Conservation (phyloP, 805 yeast genomes). For the Cyberlindnera euphorbiae region DNA sequence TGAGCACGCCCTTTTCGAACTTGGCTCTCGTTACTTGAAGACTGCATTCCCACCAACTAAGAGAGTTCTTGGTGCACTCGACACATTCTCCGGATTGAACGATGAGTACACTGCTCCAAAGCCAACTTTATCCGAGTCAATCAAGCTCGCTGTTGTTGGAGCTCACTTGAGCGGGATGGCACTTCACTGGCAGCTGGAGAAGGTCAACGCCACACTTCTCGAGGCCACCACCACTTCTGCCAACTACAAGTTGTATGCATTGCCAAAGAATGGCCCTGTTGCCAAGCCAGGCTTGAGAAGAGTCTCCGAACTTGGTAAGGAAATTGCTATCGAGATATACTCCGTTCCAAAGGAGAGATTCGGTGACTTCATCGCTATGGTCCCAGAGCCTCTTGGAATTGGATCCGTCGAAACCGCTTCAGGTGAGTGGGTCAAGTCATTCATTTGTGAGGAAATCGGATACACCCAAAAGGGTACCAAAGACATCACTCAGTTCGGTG, state of each 20-base stretch:
- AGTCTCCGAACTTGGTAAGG: conserved; percentile 41
- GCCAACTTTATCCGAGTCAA: conserved; percentile 34
- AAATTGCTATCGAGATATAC: conserved; percentile 77
- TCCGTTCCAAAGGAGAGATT: conserved; percentile 72
- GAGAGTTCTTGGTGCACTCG: conserved; percentile 56
- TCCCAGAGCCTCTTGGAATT: conserved; percentile 92
- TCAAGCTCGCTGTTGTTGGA: conserved; percentile 87
- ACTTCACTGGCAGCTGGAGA: conserved; percentile 88
- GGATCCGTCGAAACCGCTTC: conserved; percentile 81
- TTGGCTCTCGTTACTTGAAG: conserved; percentile 69
- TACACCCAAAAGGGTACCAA: conserved; percentile 64
- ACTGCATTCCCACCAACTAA: conserved; percentile 36
- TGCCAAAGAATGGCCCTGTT: conserved; percentile 76
- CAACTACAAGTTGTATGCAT: conserved; percentile 72
- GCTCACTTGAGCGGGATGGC: conserved; percentile 90
- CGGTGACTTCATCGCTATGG: conserved; percentile 82
- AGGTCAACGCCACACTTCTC: conserved; percentile 71
- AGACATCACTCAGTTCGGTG: conserved; percentile 85
- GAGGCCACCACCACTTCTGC: conserved; percentile 64
- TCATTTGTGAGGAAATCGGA: conserved; percentile 90
- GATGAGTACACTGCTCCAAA: conserved; percentile 43
- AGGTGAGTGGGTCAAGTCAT: conserved; percentile 87
- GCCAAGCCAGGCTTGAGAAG: conserved; percentile 88
- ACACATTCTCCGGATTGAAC: conserved; percentile 24
- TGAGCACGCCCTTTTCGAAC: conserved; percentile 82